Evolutionary conservation across 495 filamentous ascomycete species (phyloP).

Genomic region (Penicillium desertorum): DNA sequence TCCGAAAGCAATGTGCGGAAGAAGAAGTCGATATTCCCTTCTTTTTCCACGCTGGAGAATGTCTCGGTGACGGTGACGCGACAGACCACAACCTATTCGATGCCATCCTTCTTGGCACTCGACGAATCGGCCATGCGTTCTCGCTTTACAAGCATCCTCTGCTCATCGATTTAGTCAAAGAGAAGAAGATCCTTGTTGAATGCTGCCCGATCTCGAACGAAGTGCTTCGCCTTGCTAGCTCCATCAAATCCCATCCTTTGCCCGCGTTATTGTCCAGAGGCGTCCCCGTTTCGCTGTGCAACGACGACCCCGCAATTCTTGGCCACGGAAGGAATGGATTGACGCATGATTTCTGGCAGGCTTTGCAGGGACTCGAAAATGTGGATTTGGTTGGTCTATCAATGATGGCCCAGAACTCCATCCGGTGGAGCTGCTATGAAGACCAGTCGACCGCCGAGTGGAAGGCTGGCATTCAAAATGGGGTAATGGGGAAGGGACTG

Average conservation of each 20-base stretch:
- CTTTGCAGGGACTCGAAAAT: conserved; percentile 80
- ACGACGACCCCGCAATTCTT: conserved; percentile 82
- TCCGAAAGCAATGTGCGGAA: conserved; percentile 77
- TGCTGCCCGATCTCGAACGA: conserved; percentile 86
- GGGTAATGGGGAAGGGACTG: conserved; percentile 68
- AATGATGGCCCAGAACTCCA: conserved; percentile 85
- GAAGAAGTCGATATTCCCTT: conserved; percentile 86
- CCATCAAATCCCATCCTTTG: conserved; percentile 75
- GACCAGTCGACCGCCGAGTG: conserved; percentile 70
- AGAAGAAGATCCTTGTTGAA: conserved; percentile 84
- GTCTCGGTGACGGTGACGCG: conserved; percentile 69
- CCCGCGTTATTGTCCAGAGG: conserved; percentile 83
- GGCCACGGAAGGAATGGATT: conserved; percentile 74
- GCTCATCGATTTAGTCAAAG: conserved; percentile 80
- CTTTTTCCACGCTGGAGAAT: conserved; percentile 92
- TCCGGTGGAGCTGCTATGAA: conserved; percentile 85
- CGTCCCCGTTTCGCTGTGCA: conserved; percentile 64
- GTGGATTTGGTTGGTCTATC: conserved; percentile 70
- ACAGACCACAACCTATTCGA: conserved; percentile 89
- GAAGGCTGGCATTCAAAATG: conserved; percentile 67
- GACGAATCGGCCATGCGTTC: conserved; percentile 85
- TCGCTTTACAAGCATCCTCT: conserved; percentile 89
- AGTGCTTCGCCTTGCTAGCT: conserved; percentile 72
- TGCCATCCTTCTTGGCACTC: conserved; percentile 79
- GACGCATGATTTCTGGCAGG: conserved; percentile 91